A percentile compares a stretch with the other conserved stretches of the same genome.
These are phyloP conservation scores for Geoglossum cookeanum DNA, from an alignment of 2,329 filamentous ascomycete genomes.

Conservation along the genomic window DNA sequence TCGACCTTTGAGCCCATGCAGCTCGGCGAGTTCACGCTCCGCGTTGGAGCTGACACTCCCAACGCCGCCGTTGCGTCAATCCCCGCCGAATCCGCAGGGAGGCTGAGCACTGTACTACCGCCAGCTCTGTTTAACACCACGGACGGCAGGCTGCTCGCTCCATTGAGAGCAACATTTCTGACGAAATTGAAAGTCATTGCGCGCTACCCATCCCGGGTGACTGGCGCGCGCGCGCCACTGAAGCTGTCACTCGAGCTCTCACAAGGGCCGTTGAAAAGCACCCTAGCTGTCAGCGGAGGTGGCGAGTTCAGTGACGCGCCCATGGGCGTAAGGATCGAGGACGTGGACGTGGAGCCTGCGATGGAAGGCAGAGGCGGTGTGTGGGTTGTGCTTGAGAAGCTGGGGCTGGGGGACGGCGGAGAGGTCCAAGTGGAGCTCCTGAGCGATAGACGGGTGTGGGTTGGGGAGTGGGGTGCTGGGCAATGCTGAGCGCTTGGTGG, in stretches of 20 bases:
- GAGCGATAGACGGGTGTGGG: constrained; percentile 18
- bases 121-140: constrained; percentile 30
- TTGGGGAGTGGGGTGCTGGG: not conserved
- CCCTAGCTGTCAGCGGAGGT: constrained; percentile 47
- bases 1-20: constrained; percentile 79
- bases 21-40: constrained; percentile 52
- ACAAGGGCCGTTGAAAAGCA: constrained; percentile 45
- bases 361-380: constrained; percentile 24
- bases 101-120: constrained; percentile 40
- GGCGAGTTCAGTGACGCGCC: constrained; percentile 55
- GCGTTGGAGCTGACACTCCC: constrained; percentile 44
- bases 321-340: constrained; percentile 46
- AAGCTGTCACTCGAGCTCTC: constrained; percentile 56
- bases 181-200: constrained; percentile 41
- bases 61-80: constrained; percentile 38
- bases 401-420: constrained; percentile 34
- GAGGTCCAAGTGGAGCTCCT: constrained; percentile 33
- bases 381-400: constrained; percentile 67
- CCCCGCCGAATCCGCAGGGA: constrained; percentile 55
- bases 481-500: not conserved
- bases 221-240: constrained; percentile 28
- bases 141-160: constrained; percentile 33
- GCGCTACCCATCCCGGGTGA: constrained; percentile 15
- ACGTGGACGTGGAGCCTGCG: constrained; percentile 54
- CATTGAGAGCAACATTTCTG: constrained; percentile 32